These are phyloP conservation scores for Podila minutissima DNA, from an alignment of 192 early-diverging fungal genomes.

Conservation along the genomic window DNA sequence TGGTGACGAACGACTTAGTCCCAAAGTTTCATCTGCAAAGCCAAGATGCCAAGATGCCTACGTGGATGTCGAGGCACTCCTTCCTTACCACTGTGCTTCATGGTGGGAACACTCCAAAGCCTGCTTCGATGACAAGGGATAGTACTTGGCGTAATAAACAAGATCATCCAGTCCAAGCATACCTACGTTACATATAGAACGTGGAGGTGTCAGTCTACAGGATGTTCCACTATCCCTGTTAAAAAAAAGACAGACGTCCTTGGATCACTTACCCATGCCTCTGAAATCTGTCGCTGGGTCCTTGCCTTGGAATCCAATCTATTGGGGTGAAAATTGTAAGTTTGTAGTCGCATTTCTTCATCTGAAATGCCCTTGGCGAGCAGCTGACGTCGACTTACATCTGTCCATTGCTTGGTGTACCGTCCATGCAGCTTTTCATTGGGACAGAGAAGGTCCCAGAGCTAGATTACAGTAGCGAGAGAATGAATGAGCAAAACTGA, in stretches of 20 bases:
- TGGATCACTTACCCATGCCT: conserved; percentile 71
- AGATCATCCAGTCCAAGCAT: conserved; percentile 79
- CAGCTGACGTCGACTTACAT: conserved; percentile 23
- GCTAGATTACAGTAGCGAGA: conserved; percentile 38
- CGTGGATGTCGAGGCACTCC: neutral
- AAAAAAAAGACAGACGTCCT: neutral
- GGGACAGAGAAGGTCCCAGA: conserved; percentile 73
- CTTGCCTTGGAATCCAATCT: conserved; percentile 86
- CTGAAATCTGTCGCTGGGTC: conserved; percentile 89
- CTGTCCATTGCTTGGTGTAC: conserved; percentile 70
- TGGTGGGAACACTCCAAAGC: conserved; percentile 70
- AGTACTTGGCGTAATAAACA: conserved; percentile 67
- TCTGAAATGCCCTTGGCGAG: neutral
- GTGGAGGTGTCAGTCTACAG: too few species aligned
- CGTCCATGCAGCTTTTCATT: conserved; percentile 56
- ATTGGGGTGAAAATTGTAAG: neutral
- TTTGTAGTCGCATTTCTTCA: neutral
- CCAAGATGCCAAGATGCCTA: too few species aligned
- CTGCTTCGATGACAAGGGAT: conserved; percentile 62
- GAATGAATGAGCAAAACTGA: neutral
- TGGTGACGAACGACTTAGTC: neutral
- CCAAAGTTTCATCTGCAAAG: too few species aligned
- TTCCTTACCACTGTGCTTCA: conserved; percentile 64
- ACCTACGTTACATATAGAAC: conserved; percentile 40
- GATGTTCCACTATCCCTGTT: neutral